Conservation (phyloP, 768 basidiomycete genomes). For the Mycena epipterygia region DNA sequence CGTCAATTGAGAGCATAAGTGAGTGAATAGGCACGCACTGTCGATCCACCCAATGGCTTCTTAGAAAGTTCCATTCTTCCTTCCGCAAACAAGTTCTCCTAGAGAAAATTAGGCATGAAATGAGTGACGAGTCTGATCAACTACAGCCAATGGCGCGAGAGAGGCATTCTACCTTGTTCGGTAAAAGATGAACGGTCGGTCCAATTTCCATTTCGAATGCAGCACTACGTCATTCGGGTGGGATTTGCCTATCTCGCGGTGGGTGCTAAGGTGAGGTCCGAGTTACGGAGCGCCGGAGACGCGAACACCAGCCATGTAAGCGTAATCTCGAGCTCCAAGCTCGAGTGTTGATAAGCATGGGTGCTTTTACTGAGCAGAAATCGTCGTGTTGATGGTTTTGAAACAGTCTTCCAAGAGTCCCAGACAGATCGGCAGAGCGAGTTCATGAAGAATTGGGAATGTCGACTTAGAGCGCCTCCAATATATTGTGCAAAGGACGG, state of each 20-base stretch:
- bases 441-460: not conserved
- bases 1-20: constrained; percentile 21
- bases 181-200: not conserved
- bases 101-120: not conserved
- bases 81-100: too few species aligned
- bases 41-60: constrained; percentile 26
- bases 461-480: too few species aligned
- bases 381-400: too few species aligned
- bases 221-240: constrained; percentile 6
- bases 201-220: not conserved
- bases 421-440: not conserved
- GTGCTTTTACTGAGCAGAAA: too few species aligned
- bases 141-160: not conserved
- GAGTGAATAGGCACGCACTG: constrained; percentile 24
- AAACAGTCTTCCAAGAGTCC: too few species aligned
- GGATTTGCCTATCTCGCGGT: not conserved
- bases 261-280: not conserved
- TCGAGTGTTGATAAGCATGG: not conserved
- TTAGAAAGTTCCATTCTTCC: not conserved
- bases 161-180: too few species aligned
- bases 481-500: not conserved
- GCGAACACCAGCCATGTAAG: not conserved
- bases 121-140: not conserved
- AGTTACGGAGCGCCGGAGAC: not conserved
- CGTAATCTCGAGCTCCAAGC: not conserved